phyloP scores from a whole-genome alignment of 2,329 filamentous ascomycete genomes.

The Epichloe gansuensis region DNA sequence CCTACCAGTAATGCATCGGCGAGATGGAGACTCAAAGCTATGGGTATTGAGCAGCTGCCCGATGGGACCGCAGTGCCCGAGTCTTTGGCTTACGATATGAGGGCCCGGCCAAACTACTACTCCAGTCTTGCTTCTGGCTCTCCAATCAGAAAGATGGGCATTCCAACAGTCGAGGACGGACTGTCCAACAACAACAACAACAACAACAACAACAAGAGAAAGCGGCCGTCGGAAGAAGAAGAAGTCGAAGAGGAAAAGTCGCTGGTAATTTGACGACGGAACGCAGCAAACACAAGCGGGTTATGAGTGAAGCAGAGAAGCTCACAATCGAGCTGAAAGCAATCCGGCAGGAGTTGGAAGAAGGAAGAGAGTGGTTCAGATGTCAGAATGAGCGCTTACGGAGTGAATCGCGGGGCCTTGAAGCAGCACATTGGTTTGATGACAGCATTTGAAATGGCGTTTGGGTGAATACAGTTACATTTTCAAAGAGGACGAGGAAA shows the following conservation, averaged over 20 bases:
- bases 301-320: slow-evolving; percentile 30
- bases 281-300: slow-evolving; percentile 23
- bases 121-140: slow-evolving; percentile 1
- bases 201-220: slow-evolving; percentile 22
- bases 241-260: slow-evolving; percentile 11
- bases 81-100: slow-evolving; percentile 33
- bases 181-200: slow-evolving; percentile 17
- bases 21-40: slow-evolving; percentile 35
- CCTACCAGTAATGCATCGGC: slow-evolving; percentile 28
- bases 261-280: slow-evolving; percentile 7
- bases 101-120: not conserved
- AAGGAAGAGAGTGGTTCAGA: slow-evolving; percentile 34
- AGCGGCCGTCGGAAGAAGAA: slow-evolving; percentile 19
- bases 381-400: slow-evolving; percentile 32
- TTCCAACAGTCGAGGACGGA: slow-evolving; percentile 2
- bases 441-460: slow-evolving; percentile 15
- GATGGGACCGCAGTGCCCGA: slow-evolving; percentile 43
- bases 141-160: slow-evolving; percentile 1
- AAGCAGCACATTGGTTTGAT: slow-evolving; percentile 22
- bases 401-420: slow-evolving; percentile 20
- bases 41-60: slow-evolving; percentile 40
- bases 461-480: not conserved
- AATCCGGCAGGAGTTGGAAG: slow-evolving; percentile 32
- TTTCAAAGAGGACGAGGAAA: not conserved
- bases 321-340: slow-evolving; percentile 28